These are phyloP conservation scores for Biscogniauxia sp. DNA, from an alignment of 2,329 filamentous ascomycete genomes.

Conservation along the genomic window DNA sequence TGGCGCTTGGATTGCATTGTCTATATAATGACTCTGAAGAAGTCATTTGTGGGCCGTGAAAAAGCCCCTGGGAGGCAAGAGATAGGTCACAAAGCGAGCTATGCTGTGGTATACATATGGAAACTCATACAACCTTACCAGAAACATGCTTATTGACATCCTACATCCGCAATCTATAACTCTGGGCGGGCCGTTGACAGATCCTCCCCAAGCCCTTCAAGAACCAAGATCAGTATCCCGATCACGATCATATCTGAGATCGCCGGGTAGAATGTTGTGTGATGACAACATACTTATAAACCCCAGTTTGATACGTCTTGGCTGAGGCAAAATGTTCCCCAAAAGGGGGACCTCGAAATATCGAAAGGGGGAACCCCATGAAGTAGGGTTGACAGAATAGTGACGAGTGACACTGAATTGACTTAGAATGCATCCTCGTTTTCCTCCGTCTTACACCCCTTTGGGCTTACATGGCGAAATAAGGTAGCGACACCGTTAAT, in stretches of 20 bases:
- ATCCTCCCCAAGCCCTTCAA: neutral
- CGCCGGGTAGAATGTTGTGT: neutral
- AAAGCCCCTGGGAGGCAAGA: neutral
- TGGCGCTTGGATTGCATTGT: neutral
- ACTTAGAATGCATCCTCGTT: neutral
- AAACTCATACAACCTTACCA: neutral
- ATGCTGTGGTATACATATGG: neutral
- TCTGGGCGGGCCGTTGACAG: neutral
- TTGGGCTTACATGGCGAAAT: neutral
- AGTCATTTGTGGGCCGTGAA: neutral
- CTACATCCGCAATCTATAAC: neutral
- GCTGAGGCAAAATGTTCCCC: neutral
- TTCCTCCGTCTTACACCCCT: neutral
- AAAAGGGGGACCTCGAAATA: neutral
- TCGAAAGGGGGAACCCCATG: neutral
- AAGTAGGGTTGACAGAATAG: neutral
- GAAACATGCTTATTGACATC: neutral
- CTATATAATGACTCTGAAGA: neutral
- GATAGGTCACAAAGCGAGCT: neutral
- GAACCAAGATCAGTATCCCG: neutral
- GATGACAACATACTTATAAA: neutral
- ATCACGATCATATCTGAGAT: neutral
- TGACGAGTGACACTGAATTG: neutral
- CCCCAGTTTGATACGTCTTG: neutral
- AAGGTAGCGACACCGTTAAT: neutral